Conservation (phyloP, 116 monocot species). For the Papilionanthe hybrid region DNA sequence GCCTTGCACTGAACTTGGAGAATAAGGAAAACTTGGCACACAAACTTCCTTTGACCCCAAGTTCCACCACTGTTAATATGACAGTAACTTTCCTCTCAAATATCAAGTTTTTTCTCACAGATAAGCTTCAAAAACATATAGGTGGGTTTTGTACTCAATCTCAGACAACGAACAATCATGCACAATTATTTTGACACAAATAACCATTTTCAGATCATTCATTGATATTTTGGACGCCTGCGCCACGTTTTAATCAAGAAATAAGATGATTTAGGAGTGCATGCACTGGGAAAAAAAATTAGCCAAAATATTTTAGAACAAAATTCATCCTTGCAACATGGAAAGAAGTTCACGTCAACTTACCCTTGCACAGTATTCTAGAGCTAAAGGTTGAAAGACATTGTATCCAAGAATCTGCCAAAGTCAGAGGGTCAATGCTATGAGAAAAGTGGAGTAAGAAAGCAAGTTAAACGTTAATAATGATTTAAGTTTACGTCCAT, state of each 20-base stretch:
- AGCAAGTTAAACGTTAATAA: background rate
- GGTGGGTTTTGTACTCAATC: background rate
- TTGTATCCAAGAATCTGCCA: slow-evolving; percentile 65
- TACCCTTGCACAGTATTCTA: slow-evolving; percentile 95
- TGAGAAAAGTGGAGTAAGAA: background rate
- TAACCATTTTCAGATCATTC: background rate
- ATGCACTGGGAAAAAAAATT: background rate
- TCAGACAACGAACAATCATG: background rate
- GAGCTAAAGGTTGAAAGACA: slow-evolving; percentile 68
- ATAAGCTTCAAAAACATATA: background rate
- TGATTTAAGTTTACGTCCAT: background rate
- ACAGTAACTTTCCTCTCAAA: background rate
- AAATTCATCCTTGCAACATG: background rate
- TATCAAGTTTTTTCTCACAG: background rate
- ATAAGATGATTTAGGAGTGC: background rate
- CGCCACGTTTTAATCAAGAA: background rate
- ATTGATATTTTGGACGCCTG: background rate
- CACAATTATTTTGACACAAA: background rate
- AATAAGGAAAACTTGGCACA: background rate
- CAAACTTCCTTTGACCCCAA: background rate
- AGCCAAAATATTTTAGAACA: background rate
- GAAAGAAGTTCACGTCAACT: slow-evolving; percentile 22
- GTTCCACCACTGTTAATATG: background rate
- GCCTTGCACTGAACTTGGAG: background rate
- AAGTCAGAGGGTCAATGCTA: background rate